Evolutionary conservation across 139 green algal species (phyloP), one percentile per base, ranked within the genome.

Genomic region (Haematococcus sp.): DNA sequence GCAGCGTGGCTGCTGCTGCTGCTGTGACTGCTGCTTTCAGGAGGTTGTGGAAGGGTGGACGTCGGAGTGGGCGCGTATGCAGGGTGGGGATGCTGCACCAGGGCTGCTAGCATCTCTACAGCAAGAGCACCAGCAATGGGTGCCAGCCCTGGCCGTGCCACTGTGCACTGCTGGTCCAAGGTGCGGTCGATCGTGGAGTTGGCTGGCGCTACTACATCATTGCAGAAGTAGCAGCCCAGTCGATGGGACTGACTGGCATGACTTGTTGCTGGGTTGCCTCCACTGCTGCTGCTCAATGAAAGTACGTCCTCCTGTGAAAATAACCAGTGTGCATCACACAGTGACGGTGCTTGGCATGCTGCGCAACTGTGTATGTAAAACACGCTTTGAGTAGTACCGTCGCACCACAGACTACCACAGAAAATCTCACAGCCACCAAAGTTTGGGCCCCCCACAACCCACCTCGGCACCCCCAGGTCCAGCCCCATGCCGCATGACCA

Each of bases 161-260:
- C 94, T 16, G 94, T 98, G 92, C 94, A 98, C 67, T 98, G 95
- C 87, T 99, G 92, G 86, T 99, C 96, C 61, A 99, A 76, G 2
- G 93, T 89, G 5, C 93, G 78, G 68, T 97, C 87, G 2, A 70
- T 51, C 0, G 92, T 98, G 54, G 91, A 97, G 75, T 99, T 90
- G 30, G 89, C 59, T 0, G 96, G 96, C 0, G 94, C 94, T 9
- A 98, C 88, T 0, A 99, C 94, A 68, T 99, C 96, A 78, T 97
- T 98, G 87, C 96, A 99, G 72, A 99, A 99, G 88, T 99, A 99
- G 86, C 96, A 99, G 5, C 96, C 95, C 56, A 98, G 88, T 5
- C 89, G 87, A 2, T 65, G 51, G 7, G 52, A 1, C 33, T 56
- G 23, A 71, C 34, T 9, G 15, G 44, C n/a, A n/a, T 31, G 28